These are phyloP conservation scores for Helotiales sp. DNA, from an alignment of 2,329 filamentous ascomycete genomes.

Conservation along the genomic window DNA sequence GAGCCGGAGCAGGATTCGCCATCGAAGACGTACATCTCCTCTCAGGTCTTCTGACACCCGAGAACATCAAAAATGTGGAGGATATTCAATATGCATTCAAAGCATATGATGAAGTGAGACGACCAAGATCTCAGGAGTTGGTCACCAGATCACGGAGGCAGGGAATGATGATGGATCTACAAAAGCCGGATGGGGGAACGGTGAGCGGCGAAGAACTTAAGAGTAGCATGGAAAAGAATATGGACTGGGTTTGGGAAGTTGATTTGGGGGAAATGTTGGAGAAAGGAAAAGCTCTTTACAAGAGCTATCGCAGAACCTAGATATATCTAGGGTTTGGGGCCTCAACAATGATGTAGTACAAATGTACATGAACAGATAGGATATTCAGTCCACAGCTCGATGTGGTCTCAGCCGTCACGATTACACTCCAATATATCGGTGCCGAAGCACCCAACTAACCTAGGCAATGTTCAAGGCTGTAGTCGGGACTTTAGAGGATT, in stretches of 20 bases:
- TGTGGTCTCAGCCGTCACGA: no score
- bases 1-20: conserved; percentile 58
- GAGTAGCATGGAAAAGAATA: not conserved
- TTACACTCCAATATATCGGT: no score
- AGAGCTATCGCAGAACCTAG: not conserved
- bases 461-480: no score
- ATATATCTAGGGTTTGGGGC: no score
- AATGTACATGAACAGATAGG: no score
- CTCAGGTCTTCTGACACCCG: not conserved
- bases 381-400: no score
- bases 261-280: not conserved
- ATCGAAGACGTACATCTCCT: conserved; percentile 59
- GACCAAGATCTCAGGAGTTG: not conserved
- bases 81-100: not conserved
- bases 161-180: conserved; percentile 4
- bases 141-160: not conserved
- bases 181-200: not conserved
- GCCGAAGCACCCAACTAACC: no score
- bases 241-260: not conserved
- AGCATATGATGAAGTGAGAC: conserved; percentile 9
- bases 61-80: not conserved
- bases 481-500: no score
- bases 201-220: not conserved
- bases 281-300: not conserved
- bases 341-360: no score